Evolutionary conservation across 345 rosid genomes (phyloP).

Genomic region (Populus davidiana): DNA sequence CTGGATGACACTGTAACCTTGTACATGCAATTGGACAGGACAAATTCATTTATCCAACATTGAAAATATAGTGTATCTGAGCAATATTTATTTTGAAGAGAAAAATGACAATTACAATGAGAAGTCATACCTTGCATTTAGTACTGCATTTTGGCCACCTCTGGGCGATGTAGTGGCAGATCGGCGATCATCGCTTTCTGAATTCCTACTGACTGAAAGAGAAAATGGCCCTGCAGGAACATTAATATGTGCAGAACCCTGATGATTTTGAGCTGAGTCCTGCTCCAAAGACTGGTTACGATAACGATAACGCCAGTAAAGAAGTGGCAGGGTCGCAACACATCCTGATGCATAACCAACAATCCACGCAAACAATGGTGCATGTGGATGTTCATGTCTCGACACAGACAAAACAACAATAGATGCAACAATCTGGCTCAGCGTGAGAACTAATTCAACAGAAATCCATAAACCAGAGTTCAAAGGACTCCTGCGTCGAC

Average conservation of each 20-base stretch:
- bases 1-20: neutral
- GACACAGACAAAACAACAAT: slow-evolving; percentile 70
- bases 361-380: slow-evolving; percentile 81
- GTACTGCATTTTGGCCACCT: slow-evolving; percentile 47
- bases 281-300: slow-evolving; percentile 66
- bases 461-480: slow-evolving; percentile 97
- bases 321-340: slow-evolving; percentile 77
- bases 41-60: neutral
- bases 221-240: slow-evolving; percentile 78
- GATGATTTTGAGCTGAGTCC: slow-evolving; percentile 63
- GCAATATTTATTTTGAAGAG: neutral
- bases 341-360: slow-evolving; percentile 93
- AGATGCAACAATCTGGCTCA: slow-evolving; percentile 87
- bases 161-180: slow-evolving; percentile 45
- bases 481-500: slow-evolving; percentile 83
- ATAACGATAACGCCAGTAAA: slow-evolving; percentile 81
- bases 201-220: slow-evolving; percentile 56
- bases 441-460: slow-evolving; percentile 67
- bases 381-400: slow-evolving; percentile 69
- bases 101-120: neutral
- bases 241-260: slow-evolving; percentile 53
- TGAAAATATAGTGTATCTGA: neutral
- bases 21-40: neutral
- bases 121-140: slow-evolving; percentile 59
- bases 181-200: slow-evolving; percentile 67